Evolutionary conservation across 2,329 filamentous ascomycete species (phyloP).

Genomic region (Nigrospora oryzae): DNA sequence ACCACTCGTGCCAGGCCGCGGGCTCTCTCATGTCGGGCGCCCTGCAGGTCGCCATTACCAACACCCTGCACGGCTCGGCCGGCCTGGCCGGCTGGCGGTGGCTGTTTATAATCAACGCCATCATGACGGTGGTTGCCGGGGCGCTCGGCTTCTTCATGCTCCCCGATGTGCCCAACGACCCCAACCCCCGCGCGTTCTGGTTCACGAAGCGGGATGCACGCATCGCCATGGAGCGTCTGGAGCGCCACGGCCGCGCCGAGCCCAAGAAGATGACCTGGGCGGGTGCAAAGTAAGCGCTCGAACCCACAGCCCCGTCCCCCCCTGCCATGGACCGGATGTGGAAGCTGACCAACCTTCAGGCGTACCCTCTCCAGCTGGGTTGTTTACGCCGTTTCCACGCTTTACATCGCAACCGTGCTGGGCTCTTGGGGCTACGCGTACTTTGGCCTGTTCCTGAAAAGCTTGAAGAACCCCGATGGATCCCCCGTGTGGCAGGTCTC

Average conservation of each 20-base stretch:
- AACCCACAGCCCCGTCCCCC: too few relatives aligned
- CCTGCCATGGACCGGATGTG: background rate
- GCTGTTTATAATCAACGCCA: constrained; percentile 48
- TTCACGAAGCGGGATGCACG: constrained; percentile 30
- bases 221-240: constrained; percentile 32
- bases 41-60: constrained; percentile 43
- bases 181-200: constrained; percentile 33
- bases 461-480: constrained; percentile 29
- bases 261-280: constrained; percentile 35
- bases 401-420: constrained; percentile 36
- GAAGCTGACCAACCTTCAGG: constrained; percentile 4
- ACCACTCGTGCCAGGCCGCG: constrained; percentile 42
- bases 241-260: constrained; percentile 33
- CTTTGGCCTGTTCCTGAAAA: constrained; percentile 33
- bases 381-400: constrained; percentile 32
- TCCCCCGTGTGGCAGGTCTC: constrained; percentile 30
- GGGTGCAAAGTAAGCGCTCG: constrained; percentile 24
- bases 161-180: constrained; percentile 30
- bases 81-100: constrained; percentile 42
- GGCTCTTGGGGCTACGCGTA: constrained; percentile 38
- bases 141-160: constrained; percentile 39
- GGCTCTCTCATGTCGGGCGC: constrained; percentile 46
- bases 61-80: constrained; percentile 36
- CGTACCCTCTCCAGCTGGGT: constrained; percentile 34
- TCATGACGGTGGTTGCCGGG: constrained; percentile 45